Evolutionary conservation across 345 rosid genomes (phyloP), one percentile per base, ranked within the genome.

Genomic region (Eucalyptus pauciflora): DNA sequence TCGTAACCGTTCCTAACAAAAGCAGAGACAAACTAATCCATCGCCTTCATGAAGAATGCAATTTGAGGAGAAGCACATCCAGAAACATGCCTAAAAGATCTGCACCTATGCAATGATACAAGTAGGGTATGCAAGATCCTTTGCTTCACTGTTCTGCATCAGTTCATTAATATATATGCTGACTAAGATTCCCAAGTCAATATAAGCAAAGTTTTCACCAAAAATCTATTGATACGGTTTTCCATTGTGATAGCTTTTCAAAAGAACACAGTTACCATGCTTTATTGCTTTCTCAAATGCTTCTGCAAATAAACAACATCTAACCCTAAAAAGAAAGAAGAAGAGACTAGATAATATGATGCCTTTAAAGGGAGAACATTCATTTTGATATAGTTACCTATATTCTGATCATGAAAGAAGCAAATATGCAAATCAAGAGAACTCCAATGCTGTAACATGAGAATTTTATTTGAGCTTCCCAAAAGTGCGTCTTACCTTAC

Each of bases 401-500:
- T 7, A 14, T 64, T 64, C 20, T 14, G 76, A 64, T 64, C 76
- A 7, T n/a, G 37, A 8, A 64, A 64, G 69, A 29, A 62, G 69
- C 69, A 64, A n/a, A 64, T 64, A n/a, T 64, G 76, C 41, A 76
- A 41, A 76, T 76, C 45, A 76, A 76, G 85, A 76, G 48, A 76
- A 41, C 9, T 76, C 27, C 27, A 37, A 76, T 6, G 46, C 48
- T 25, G 4, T 37, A 76, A 76, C 27, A 76, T 76, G 85, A 76
- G 48, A 76, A 41, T 10, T 76, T 71, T 20, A 76, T 76, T 76
- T 76, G 48, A 76, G 85, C 85, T 41, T 76, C 48, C 48, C 48
- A 41, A 76, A 37, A 76, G 85, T 41, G 81, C 4, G 3, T 41
- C 85, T 76, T 76, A 97, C 99, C 99, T 96, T 97, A 56, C 99